These are phyloP conservation scores for Umbelopsis isabellina DNA, from an alignment of 192 early-diverging fungal species.

Conservation along the genomic window DNA sequence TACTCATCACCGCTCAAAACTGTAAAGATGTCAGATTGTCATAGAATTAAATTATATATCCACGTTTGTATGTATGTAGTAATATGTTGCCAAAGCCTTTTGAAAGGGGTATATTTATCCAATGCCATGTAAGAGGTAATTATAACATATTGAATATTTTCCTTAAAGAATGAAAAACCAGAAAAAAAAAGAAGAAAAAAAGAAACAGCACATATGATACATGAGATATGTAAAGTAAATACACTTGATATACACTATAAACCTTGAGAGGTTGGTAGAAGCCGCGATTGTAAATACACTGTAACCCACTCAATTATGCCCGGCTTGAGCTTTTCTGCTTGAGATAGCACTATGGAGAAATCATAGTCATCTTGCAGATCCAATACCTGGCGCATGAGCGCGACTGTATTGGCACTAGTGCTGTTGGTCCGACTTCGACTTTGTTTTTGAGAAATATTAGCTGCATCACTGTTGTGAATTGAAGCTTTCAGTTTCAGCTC, in stretches of 20 bases:
- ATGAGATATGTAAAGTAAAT: neutral
- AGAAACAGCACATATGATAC: neutral
- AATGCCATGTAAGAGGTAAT: too few species aligned
- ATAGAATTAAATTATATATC: slow-evolving; percentile 14
- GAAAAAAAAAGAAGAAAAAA: too few species aligned
- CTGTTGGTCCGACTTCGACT: slow-evolving; percentile 1
- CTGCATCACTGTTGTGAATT: neutral
- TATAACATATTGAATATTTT: too few species aligned
- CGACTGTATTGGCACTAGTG: neutral
- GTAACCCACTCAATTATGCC: slow-evolving; percentile 43
- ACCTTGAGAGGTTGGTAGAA: neutral
- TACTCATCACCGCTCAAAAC: neutral
- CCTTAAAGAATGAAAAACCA: too few species aligned
- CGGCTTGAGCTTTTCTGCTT: slow-evolving; percentile 51
- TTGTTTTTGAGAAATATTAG: neutral
- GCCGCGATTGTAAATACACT: slow-evolving; percentile 5
- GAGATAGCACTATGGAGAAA: slow-evolving; percentile 49
- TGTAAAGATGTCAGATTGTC: neutral
- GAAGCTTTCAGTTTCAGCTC: neutral
- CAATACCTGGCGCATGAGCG: slow-evolving; percentile 20
- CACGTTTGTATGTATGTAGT: neutral
- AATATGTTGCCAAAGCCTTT: too few species aligned
- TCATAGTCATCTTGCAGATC: slow-evolving; percentile 37
- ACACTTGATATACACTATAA: slow-evolving; percentile 14
- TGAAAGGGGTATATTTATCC: too few species aligned